Conservation (phyloP, 306 rosid species). For the Glycine tomentella region DNA sequence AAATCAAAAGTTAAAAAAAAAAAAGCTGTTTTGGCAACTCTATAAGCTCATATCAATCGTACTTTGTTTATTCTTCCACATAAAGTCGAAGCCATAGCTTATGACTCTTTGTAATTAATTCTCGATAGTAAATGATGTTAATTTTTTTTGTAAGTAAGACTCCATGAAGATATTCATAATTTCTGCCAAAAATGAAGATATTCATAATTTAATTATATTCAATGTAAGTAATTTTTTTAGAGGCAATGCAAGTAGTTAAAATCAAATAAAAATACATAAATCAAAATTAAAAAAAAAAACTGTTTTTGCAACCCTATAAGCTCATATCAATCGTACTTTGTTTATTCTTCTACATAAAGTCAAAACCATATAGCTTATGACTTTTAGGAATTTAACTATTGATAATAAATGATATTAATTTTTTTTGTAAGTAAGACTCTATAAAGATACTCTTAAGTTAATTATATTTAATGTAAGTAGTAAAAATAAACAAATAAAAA, state of each 20-base stretch:
- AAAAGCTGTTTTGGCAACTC: background rate
- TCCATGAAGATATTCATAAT: too few relatives aligned
- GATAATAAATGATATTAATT: background rate
- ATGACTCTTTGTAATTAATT: background rate
- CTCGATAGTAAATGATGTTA: background rate
- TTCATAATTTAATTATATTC: too few relatives aligned
- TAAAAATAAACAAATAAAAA: too few relatives aligned
- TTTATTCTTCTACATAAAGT: background rate
- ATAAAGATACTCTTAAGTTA: too few relatives aligned
- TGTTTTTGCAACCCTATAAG: background rate
- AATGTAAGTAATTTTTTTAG: background rate
- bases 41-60: background rate
- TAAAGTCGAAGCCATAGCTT: background rate
- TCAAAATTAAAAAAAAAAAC: too few relatives aligned
- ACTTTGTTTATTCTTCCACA: background rate
- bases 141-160: too few relatives aligned
- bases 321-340: background rate
- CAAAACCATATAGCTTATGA: background rate
- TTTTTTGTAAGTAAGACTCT: too few relatives aligned
- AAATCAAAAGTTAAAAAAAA: too few relatives aligned
- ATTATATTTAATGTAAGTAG: background rate
- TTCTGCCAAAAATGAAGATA: too few relatives aligned
- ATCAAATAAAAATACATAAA: background rate
- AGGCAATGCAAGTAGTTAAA: background rate
- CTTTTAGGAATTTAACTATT: background rate